Percentiles rank a stretch among this genome's conserved stretches.
These are phyloP conservation scores for Termitomyces sp. DNA, from an alignment of 768 basidiomycete species.

Conservation along the genomic window DNA sequence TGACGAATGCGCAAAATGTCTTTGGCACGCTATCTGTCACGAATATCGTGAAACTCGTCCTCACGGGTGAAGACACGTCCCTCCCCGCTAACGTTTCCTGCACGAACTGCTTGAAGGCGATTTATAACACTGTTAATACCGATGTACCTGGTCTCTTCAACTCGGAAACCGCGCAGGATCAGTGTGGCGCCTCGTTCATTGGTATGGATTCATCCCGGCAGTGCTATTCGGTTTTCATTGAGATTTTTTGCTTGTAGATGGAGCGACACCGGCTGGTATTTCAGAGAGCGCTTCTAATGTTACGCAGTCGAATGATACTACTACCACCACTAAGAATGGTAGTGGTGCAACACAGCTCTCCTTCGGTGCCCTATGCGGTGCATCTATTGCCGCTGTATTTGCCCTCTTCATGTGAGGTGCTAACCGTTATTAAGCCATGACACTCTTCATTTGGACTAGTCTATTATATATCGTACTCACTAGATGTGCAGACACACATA, in stretches of 20 bases:
- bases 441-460: neutral
- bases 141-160: slow-evolving; percentile 31
- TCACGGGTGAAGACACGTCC: slow-evolving; percentile 1
- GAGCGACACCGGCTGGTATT: slow-evolving; percentile 7
- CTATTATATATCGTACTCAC: neutral
- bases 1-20: slow-evolving; percentile 44
- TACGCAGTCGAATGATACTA: neutral
- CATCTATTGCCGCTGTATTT: neutral
- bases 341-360: neutral
- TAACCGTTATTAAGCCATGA: neutral
- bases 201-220: slow-evolving; percentile 27
- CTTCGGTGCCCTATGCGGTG: neutral
- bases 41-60: slow-evolving; percentile 20
- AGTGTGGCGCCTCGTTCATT: slow-evolving; percentile 51
- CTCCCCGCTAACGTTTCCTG: slow-evolving; percentile 40
- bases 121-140: slow-evolving; percentile 37
- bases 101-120: slow-evolving; percentile 48
- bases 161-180: slow-evolving; percentile 18
- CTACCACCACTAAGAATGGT: neutral
- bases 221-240: neutral
- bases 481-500: neutral
- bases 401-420: slow-evolving; percentile 1
- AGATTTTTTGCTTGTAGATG: slow-evolving; percentile 1
- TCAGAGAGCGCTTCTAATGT: slow-evolving; percentile 1
- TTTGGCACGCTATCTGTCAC: slow-evolving; percentile 31